phyloP scores from a whole-genome alignment of 2,329 filamentous ascomycete genomes.

The Penicillium oxalicum region DNA sequence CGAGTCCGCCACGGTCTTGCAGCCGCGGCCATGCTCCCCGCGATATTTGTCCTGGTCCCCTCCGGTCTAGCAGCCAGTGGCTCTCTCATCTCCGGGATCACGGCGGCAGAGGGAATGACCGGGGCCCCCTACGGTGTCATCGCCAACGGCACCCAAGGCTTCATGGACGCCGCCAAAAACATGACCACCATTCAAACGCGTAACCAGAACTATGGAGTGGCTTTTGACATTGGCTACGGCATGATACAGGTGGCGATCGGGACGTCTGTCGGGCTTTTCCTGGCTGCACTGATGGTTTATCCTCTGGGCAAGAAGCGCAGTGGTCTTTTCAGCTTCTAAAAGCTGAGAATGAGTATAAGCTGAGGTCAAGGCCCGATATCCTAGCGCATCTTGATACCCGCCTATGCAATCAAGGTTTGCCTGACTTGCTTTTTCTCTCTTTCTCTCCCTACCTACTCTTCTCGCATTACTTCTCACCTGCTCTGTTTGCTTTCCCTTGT shows the following conservation, averaged over 20 bases:
- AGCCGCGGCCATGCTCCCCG: constrained; percentile 77
- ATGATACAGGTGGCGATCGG: constrained; percentile 46
- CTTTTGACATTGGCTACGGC: constrained; percentile 42
- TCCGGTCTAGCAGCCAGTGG: constrained; percentile 54
- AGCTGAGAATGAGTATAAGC: too few relatives aligned
- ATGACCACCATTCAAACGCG: constrained; percentile 15
- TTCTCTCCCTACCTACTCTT: neutral
- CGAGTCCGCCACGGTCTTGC: constrained; percentile 68
- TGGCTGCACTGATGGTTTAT: constrained; percentile 44
- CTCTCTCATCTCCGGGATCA: constrained; percentile 51
- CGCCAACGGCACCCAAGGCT: constrained; percentile 23
- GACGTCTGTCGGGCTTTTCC: constrained; percentile 43
- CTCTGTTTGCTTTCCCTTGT: too few relatives aligned
- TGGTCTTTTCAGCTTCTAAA: constrained; percentile 42
- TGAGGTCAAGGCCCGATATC: too few relatives aligned
- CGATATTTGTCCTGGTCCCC: constrained; percentile 68
- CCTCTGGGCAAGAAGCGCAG: constrained; percentile 43
- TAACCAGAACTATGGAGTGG: constrained; percentile 39
- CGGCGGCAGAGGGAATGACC: constrained; percentile 51
- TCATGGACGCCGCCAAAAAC: constrained; percentile 31
- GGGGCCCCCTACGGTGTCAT: constrained; percentile 18
- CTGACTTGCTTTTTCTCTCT: neutral
- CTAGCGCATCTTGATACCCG: too few relatives aligned
- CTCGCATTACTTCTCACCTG: too few relatives aligned
- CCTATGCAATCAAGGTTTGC: too few relatives aligned